phyloP scores from a whole-genome alignment of 2,329 filamentous ascomycete species.

The Monascus ruber region DNA sequence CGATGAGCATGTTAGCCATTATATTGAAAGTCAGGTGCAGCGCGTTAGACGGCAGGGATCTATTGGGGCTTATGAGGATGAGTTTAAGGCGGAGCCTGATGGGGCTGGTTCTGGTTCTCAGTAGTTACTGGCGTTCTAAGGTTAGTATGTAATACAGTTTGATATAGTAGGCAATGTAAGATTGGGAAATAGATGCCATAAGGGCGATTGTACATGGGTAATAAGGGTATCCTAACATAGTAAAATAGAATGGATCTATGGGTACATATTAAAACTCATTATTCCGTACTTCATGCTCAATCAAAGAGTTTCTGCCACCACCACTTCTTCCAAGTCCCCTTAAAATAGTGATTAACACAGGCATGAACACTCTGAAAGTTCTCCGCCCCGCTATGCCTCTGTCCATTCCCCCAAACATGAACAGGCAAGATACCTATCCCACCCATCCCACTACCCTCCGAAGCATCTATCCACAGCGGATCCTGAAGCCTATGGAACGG shows the following conservation, averaged over 20 bases:
- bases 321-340: constrained; percentile 21
- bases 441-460: constrained; percentile 47
- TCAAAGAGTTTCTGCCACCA: constrained; percentile 19
- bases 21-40: constrained; percentile 70
- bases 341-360: constrained; percentile 25
- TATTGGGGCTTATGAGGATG: constrained; percentile 44
- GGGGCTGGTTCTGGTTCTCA: no score
- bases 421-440: constrained; percentile 82
- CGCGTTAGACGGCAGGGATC: constrained; percentile 52
- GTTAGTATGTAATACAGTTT: no score
- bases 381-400: constrained; percentile 21
- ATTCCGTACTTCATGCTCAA: no score
- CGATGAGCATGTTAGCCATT: constrained; percentile 63
- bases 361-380: constrained; percentile 15
- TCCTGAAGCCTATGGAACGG: constrained; percentile 18
- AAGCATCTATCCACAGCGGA: constrained; percentile 14
- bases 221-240: no score
- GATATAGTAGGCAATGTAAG: no score
- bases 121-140: no score
- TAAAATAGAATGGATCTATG: no score
- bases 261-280: no score
- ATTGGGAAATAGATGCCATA: no score
- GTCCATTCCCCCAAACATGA: constrained; percentile 42
- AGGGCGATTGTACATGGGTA: no score
- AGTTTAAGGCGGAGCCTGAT: constrained; percentile 46